Evolutionary conservation across 306 rosid species (phyloP), one percentile per base, ranked within the genome.

Genomic region (Urtica urens): DNA sequence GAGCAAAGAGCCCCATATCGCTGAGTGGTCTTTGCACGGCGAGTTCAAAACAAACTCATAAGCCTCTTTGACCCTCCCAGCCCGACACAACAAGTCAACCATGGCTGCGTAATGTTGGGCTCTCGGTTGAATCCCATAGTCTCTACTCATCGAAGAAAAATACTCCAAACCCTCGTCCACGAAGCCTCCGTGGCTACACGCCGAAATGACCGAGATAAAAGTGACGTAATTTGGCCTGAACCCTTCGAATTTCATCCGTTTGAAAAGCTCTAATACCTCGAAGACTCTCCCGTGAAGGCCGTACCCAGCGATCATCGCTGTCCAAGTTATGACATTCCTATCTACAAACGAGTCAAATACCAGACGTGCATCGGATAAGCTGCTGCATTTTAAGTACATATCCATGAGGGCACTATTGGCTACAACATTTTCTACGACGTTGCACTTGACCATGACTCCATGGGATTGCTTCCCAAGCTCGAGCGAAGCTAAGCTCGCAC

Each of bases 111-210:
- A 75, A 53, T 83, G 96, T 53, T 83, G 70, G 26, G 62, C 77
- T 51, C 78, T 77, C 27, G 87, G 94, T 54, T 52, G 51, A 35
- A 83, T 83, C 42, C 66, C 74, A 53, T 80, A 78, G 18, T 72
- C 83, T 45, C 60, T 72, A 7, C 51, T 66, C 96, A 87, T 82
- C 21, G 83, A 74, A 11, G 67, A 67, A 68, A 87, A 82, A 62
- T 70, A 62, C 18, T 66, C 64, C 78, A 69, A 59, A n/a, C 80
- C 93, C 64, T 80, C 82, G 4, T 72, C 39, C 45, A 83, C 54
- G 46, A 83, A 73, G 14, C 84, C 94, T 29, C 79, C 96, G 64
- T 71, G 79, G 62, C 93, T 71, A 63, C 88, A 81, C 59, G 96
- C 93, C 58, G 73, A 69, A 58, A 86, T 73, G 63, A 86, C 93